These are phyloP conservation scores for Patellaria atrata DNA, from an alignment of 495 filamentous ascomycete species.

Conservation along the genomic window DNA sequence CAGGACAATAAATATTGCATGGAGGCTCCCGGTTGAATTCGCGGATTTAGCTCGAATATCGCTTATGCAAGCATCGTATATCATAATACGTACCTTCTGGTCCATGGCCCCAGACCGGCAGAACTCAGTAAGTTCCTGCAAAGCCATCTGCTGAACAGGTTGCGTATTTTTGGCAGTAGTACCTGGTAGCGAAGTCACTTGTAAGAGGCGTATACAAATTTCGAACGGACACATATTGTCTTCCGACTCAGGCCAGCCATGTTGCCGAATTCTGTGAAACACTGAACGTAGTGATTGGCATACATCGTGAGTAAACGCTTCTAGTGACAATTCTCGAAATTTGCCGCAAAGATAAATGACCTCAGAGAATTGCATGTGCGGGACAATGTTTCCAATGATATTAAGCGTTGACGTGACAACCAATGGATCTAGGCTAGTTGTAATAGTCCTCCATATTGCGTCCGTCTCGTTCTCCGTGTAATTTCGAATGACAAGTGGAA, in stretches of 20 bases:
- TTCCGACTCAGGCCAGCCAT: not conserved
- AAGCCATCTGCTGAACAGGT: too few species aligned
- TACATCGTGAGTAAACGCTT: slow-evolving; percentile 39
- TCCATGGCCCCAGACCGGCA: not conserved
- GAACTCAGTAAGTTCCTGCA: not conserved
- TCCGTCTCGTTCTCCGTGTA: slow-evolving; percentile 64
- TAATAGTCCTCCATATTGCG: slow-evolving; percentile 70
- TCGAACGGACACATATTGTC: not conserved
- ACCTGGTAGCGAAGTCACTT: too few species aligned
- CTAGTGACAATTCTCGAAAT: slow-evolving; percentile 51
- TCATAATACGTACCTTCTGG: slow-evolving; percentile 8
- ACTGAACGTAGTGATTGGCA: too few species aligned
- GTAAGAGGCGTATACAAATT: not conserved
- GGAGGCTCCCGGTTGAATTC: slow-evolving; percentile 16
- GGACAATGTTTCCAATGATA: slow-evolving; percentile 57
- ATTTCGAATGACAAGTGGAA: slow-evolving; percentile 65
- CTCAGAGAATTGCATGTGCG: slow-evolving; percentile 39
- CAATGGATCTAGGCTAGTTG: slow-evolving; percentile 69
- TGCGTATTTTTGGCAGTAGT: too few species aligned
- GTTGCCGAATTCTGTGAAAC: too few species aligned
- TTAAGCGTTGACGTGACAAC: slow-evolving; percentile 62
- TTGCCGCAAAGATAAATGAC: slow-evolving; percentile 65
- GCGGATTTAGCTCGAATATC: slow-evolving; percentile 11
- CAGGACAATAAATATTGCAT: slow-evolving; percentile 10
- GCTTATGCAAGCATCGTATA: slow-evolving; percentile 13